Evolutionary conservation across 2,329 filamentous ascomycete species (phyloP).

Genomic region (Colletotrichum aenigma): DNA sequence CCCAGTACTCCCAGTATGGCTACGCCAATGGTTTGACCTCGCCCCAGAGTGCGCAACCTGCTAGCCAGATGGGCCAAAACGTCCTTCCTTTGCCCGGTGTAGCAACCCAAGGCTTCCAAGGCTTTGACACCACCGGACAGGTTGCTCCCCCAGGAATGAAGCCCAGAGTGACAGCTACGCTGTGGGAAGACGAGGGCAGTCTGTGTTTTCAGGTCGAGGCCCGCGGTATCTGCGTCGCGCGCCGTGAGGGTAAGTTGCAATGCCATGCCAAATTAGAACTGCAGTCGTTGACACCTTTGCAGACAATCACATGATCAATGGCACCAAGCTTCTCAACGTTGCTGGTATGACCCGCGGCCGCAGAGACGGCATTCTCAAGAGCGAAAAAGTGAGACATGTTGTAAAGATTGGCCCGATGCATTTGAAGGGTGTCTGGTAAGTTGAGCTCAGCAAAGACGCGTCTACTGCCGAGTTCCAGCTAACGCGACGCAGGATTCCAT

Average conservation of each 20-base stretch:
- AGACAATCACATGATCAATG: constrained; percentile 99
- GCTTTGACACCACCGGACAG: constrained; percentile 87
- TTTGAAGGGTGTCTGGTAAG: constrained; percentile 94
- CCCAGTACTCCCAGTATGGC: constrained; percentile 70
- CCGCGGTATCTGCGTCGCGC: constrained; percentile 91
- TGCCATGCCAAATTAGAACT: not conserved
- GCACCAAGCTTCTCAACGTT: constrained; percentile 95
- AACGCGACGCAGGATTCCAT: constrained; percentile 81
- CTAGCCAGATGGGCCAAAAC: constrained; percentile 69
- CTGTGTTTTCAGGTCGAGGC: constrained; percentile 98
- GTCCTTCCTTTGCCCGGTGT: constrained; percentile 74
- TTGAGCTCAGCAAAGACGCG: constrained; percentile 21
- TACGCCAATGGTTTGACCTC: constrained; percentile 82
- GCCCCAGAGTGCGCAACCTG: constrained; percentile 71
- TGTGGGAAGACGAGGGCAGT: constrained; percentile 98
- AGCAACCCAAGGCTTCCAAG: constrained; percentile 58
- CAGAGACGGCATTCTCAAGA: constrained; percentile 95
- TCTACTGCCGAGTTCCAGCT: not conserved
- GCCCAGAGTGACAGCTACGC: constrained; percentile 90
- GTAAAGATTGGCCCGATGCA: constrained; percentile 99
- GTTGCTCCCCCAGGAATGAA: constrained; percentile 93
- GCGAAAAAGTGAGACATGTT: constrained; percentile 94
- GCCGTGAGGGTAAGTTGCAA: constrained; percentile 76
- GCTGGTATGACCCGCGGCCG: constrained; percentile 97
- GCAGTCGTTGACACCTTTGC: constrained; percentile 1